Evolutionary conservation across 345 rosid species (phyloP).

Genomic region (Sisymbrium irio): DNA sequence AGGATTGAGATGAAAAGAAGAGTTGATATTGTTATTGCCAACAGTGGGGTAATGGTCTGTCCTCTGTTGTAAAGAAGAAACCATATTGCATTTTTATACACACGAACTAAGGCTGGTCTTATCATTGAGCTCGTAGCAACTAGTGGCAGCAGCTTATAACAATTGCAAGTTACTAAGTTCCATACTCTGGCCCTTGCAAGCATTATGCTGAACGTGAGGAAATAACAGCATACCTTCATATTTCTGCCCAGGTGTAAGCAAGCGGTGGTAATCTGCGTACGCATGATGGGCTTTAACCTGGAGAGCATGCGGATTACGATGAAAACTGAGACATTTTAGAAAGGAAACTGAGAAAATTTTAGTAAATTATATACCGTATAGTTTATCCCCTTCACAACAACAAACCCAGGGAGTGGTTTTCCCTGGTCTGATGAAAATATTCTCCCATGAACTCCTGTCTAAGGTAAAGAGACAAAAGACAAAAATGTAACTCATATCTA

Average conservation of each 20-base stretch:
- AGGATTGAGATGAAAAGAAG: not conserved
- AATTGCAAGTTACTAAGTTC: too few species aligned
- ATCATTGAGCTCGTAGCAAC: not conserved
- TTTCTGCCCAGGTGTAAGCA: slow-evolving; percentile 62
- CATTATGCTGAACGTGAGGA: not conserved
- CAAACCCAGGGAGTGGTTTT: slow-evolving; percentile 70
- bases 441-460: slow-evolving; percentile 94
- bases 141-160: not conserved
- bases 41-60: not conserved
- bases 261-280: slow-evolving; percentile 75
- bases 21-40: not conserved
- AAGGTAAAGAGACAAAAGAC: not conserved
- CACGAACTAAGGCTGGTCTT: not conserved
- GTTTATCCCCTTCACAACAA: slow-evolving; percentile 69
- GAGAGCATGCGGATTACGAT: slow-evolving; percentile 12
- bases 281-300: slow-evolving; percentile 66
- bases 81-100: not conserved
- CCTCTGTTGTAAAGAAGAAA: not conserved
- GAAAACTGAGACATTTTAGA: not conserved
- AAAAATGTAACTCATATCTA: not conserved
- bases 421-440: slow-evolving; percentile 74
- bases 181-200: not conserved
- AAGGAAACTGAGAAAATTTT: not conserved
- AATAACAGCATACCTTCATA: slow-evolving; percentile 64
- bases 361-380: slow-evolving; percentile 48